A percentile compares a stretch with the other conserved stretches of the same genome.
Evolutionary conservation across 1,284 basidiomycete species (phyloP).

Genomic region (Crepidotus sp.): DNA sequence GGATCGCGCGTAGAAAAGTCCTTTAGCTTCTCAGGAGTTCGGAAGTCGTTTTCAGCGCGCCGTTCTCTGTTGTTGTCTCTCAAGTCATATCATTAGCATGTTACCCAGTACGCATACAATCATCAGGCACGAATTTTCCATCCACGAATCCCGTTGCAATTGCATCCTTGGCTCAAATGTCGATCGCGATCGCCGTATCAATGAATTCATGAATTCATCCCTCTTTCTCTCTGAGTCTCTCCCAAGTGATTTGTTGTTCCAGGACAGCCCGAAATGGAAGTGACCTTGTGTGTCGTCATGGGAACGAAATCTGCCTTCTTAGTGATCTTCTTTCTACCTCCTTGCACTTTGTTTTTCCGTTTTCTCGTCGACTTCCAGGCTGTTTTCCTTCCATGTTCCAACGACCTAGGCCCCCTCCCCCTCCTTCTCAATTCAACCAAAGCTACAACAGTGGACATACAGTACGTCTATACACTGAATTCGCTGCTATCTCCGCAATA

Average conservation of each 20-base stretch:
- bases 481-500: neutral
- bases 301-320: constrained; percentile 1
- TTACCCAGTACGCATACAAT: neutral
- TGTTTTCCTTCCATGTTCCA: constrained; percentile 9
- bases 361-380: neutral
- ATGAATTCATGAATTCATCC: too few species aligned
- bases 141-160: too few species aligned
- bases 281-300: constrained; percentile 12
- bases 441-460: constrained; percentile 13
- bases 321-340: neutral
- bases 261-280: neutral
- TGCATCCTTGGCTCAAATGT: too few species aligned
- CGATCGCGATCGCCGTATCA: too few species aligned
- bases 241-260: too few species aligned
- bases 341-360: neutral
- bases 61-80: too few species aligned
- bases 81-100: neutral
- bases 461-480: neutral
- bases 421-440: constrained; percentile 9
- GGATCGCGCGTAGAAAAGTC: constrained; percentile 8
- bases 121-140: too few species aligned
- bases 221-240: too few species aligned
- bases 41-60: too few species aligned
- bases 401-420: constrained; percentile 8
- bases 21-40: neutral